These are phyloP conservation scores for Botrytis aclada DNA, from an alignment of 2,329 filamentous ascomycete species.

Conservation along the genomic window DNA sequence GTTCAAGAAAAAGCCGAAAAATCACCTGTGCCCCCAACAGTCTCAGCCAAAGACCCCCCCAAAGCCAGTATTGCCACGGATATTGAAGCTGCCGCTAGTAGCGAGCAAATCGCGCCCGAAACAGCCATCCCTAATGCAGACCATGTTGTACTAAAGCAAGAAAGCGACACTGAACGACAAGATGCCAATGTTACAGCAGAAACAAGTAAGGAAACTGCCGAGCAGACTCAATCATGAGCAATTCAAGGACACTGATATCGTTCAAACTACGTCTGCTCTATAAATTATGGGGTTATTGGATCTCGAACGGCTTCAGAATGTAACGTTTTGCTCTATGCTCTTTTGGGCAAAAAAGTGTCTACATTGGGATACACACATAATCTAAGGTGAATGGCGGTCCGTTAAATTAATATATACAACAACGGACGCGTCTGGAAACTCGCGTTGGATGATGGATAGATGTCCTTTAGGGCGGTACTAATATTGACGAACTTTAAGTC, in stretches of 20 bases:
- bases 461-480: not conserved
- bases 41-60: slow-evolving; percentile 13
- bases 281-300: slow-evolving; percentile 10
- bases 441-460: not conserved
- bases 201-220: slow-evolving; percentile 18
- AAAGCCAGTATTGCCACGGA: slow-evolving; percentile 6
- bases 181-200: slow-evolving; percentile 35
- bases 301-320: not conserved
- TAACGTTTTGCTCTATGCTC: not conserved
- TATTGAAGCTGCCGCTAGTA: slow-evolving; percentile 11
- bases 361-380: not conserved
- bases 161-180: slow-evolving; percentile 33
- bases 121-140: slow-evolving; percentile 37
- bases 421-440: not conserved
- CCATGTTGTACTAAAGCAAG: slow-evolving; percentile 36
- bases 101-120: slow-evolving; percentile 27
- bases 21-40: slow-evolving; percentile 11
- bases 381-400: not conserved
- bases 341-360: not conserved
- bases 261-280: not conserved
- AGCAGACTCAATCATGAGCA: slow-evolving; percentile 18
- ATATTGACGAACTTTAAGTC: not conserved
- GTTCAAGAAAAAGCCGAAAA: slow-evolving; percentile 15
- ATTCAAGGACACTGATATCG: not conserved
- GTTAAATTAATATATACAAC: not conserved